Conservation (phyloP, 495 filamentous ascomycete genomes). For the Amniculicola lignicola region DNA sequence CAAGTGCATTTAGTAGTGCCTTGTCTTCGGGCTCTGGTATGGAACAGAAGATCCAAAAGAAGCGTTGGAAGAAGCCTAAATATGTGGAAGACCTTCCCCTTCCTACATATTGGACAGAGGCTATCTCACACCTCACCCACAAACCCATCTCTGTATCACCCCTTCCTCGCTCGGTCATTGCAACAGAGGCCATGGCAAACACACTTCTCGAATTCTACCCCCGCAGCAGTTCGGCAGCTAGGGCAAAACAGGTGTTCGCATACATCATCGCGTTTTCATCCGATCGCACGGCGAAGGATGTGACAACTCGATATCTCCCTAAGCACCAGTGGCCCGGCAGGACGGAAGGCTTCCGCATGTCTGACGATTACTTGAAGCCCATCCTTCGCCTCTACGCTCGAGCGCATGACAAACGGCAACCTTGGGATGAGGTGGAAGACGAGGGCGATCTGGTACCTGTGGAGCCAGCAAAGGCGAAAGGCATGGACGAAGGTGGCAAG, state of each 20-base stretch:
- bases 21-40: slow-evolving; percentile 26
- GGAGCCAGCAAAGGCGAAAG: slow-evolving; percentile 59
- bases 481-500: slow-evolving; percentile 64
- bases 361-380: slow-evolving; percentile 79
- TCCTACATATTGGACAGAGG: slow-evolving; percentile 92
- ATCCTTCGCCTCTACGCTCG: slow-evolving; percentile 71
- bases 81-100: slow-evolving; percentile 72
- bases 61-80: slow-evolving; percentile 45
- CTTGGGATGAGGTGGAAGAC: slow-evolving; percentile 76
- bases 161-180: slow-evolving; percentile 18
- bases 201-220: slow-evolving; percentile 76
- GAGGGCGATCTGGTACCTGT: slow-evolving; percentile 67
- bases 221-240: slow-evolving; percentile 75
- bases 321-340: slow-evolving; percentile 80
- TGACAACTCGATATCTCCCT: slow-evolving; percentile 88
- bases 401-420: slow-evolving; percentile 56
- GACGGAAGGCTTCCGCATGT: slow-evolving; percentile 80
- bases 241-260: slow-evolving; percentile 84
- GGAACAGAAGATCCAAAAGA: slow-evolving; percentile 28
- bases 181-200: slow-evolving; percentile 52
- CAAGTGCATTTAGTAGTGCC: slow-evolving; percentile 27
- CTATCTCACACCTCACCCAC: slow-evolving; percentile 73
- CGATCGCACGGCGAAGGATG: slow-evolving; percentile 89
- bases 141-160: slow-evolving; percentile 65
- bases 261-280: slow-evolving; percentile 85